phyloP scores from a whole-genome alignment of 768 basidiomycete genomes.

The Mycena vitilis region DNA sequence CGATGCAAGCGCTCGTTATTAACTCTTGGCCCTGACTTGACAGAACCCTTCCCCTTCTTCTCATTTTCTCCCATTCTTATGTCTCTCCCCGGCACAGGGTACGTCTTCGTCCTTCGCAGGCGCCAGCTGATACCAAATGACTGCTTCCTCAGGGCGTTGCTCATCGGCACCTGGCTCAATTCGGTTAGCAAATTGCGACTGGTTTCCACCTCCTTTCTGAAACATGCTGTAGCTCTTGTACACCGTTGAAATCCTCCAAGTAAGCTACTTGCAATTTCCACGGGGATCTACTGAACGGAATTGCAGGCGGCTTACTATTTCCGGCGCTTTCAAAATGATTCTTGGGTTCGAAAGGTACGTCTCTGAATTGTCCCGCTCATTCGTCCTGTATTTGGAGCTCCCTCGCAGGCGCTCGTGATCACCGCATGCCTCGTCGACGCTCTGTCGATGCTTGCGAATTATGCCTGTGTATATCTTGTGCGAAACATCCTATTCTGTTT shows the following conservation, averaged over 20 bases:
- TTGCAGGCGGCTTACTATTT: background rate
- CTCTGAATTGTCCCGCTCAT: background rate
- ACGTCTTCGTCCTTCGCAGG: background rate
- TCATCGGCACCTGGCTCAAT: constrained; percentile 5
- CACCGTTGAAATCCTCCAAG: constrained; percentile 1
- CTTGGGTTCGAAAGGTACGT: background rate
- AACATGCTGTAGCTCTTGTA: background rate
- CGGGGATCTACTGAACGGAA: background rate
- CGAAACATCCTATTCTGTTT: background rate
- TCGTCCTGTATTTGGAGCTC: background rate
- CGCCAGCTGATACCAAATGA: background rate
- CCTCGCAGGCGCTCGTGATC: background rate
- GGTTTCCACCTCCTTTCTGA: too few species aligned
- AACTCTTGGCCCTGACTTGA: background rate
- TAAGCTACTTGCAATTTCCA: background rate
- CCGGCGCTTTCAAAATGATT: background rate
- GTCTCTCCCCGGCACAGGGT: background rate
- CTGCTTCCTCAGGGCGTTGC: background rate
- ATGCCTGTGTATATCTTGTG: background rate
- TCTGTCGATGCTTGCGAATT: background rate
- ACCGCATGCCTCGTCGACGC: background rate
- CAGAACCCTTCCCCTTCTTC: background rate
- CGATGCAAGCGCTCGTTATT: background rate
- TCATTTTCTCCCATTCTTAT: background rate
- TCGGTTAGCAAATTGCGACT: background rate